A percentile compares a stretch with the other conserved stretches of the same genome.
Conservation (phyloP, 306 rosid genomes). For the Castanopsis chinensis region DNA sequence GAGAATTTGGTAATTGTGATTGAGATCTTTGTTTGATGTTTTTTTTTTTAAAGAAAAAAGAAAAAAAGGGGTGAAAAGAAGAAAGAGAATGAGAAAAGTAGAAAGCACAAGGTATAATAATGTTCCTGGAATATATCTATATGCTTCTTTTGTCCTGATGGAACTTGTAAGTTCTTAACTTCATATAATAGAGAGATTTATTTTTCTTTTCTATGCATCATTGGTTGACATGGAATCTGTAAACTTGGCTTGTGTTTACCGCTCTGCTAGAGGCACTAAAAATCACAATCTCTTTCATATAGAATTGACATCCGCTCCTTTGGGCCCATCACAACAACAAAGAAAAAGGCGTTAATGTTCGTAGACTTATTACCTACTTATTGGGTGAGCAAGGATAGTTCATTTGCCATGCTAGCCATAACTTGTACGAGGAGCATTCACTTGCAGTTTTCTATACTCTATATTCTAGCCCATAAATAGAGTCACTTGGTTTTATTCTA, state of each 20-base stretch:
- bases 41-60: constrained; percentile 25
- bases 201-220: neutral
- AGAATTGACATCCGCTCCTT: no score
- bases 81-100: constrained; percentile 31
- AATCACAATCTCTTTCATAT: no score
- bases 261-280: no score
- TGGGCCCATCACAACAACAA: no score
- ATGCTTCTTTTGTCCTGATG: constrained; percentile 13
- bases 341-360: no score
- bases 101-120: constrained; percentile 37
- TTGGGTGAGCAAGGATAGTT: no score
- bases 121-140: constrained; percentile 36
- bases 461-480: no score
- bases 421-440: neutral
- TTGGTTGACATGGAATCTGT: neutral
- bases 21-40: constrained; percentile 44
- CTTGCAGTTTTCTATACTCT: no score
- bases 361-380: no score
- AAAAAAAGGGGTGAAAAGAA: constrained; percentile 15
- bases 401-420: no score
- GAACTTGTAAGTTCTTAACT: neutral
- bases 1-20: constrained; percentile 38
- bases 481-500: no score
- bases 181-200: neutral
- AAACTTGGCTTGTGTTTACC: neutral